A percentile compares a stretch with the other conserved stretches of the same genome.
Conservation (phyloP, 805 yeast genomes). For the Candida khao-thaluensis region DNA sequence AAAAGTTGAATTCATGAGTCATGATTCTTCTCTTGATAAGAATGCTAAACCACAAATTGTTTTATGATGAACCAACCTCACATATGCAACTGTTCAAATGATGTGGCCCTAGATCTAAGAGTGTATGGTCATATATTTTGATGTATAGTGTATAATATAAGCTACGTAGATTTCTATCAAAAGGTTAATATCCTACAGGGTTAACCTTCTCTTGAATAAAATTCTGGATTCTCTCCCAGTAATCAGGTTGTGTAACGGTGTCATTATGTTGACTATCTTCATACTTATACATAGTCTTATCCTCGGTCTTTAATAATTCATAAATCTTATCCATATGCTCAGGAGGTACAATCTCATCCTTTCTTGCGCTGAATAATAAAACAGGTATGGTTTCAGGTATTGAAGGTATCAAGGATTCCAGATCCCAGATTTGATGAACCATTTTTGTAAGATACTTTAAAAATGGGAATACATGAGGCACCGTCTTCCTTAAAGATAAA, state of each 20-base stretch:
- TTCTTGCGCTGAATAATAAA: conserved; percentile 66
- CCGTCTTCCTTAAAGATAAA: conserved; percentile 66
- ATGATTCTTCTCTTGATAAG: conserved; percentile 50
- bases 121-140: background rate
- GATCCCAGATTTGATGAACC: conserved; percentile 83
- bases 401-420: conserved; percentile 55
- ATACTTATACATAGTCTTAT: conserved; percentile 55
- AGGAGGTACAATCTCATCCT: conserved; percentile 93
- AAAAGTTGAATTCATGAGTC: conserved; percentile 76
- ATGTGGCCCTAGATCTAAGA: too few relatives aligned
- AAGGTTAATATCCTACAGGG: conserved; percentile 40
- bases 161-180: background rate
- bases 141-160: background rate
- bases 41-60: conserved; percentile 37
- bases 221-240: conserved; percentile 68
- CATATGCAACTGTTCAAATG: too few relatives aligned
- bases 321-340: conserved; percentile 66
- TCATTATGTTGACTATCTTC: conserved; percentile 77
- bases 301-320: conserved; percentile 47
- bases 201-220: conserved; percentile 49
- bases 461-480: conserved; percentile 71
- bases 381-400: conserved; percentile 60
- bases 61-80: conserved; percentile 20
- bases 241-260: conserved; percentile 69
- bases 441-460: conserved; percentile 54